Conservation (phyloP, 2,329 filamentous ascomycete genomes). For the Calonectria naviculata region DNA sequence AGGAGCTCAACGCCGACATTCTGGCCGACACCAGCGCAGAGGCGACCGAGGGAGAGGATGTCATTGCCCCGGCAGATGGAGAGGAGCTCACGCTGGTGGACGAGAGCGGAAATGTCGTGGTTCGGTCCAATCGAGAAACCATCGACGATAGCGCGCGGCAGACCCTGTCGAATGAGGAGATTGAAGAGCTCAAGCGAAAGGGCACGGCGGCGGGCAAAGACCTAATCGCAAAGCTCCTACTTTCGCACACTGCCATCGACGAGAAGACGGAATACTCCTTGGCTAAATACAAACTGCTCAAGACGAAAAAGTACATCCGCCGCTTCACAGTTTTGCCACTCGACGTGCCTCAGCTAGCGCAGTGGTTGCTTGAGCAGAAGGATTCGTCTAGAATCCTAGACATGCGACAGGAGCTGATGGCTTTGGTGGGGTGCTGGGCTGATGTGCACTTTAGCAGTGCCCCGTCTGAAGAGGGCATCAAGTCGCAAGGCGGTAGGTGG, state of each 20-base stretch:
- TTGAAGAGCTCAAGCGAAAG: constrained; percentile 79
- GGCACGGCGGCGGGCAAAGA: constrained; percentile 85
- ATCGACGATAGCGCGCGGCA: constrained; percentile 76
- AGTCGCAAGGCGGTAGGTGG: constrained; percentile 67
- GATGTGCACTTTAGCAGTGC: constrained; percentile 78
- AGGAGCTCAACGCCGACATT: constrained; percentile 86
- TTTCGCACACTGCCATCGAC: constrained; percentile 88
- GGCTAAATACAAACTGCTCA: constrained; percentile 95
- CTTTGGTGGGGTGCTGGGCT: constrained; percentile 86
- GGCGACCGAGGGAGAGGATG: constrained; percentile 57
- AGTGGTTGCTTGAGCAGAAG: constrained; percentile 83
- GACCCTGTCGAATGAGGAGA: constrained; percentile 79
- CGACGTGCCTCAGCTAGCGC: constrained; percentile 79
- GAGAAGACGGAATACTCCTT: constrained; percentile 95
- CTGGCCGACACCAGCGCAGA: constrained; percentile 60
- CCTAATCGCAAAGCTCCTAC: constrained; percentile 90
- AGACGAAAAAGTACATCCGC: constrained; percentile 92
- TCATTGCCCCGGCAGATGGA: constrained; percentile 49
- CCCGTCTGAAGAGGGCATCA: constrained; percentile 37
- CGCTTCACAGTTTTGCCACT: constrained; percentile 88
- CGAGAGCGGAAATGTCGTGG: constrained; percentile 57
- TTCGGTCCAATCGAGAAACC: constrained; percentile 68
- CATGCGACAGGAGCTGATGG: constrained; percentile 85
- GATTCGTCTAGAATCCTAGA: constrained; percentile 87
- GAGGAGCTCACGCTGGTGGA: constrained; percentile 57